Percentiles rank a stretch among this genome's conserved stretches.
These are phyloP conservation scores for Pseudomicrostroma phylloplanum DNA, from an alignment of 1,284 basidiomycete species.

Conservation along the genomic window DNA sequence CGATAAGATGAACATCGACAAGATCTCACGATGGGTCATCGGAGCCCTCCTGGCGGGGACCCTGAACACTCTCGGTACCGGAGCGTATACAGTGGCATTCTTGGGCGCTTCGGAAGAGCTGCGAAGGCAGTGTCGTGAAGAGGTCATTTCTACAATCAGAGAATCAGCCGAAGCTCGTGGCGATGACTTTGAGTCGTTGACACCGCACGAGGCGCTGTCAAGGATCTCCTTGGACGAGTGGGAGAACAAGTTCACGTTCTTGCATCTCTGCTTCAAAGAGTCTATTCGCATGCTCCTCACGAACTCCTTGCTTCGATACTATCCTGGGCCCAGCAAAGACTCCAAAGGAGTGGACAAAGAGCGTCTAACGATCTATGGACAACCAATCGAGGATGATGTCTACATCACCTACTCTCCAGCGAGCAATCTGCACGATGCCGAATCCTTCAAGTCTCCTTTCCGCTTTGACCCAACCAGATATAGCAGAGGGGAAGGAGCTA, in stretches of 20 bases:
- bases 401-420: constrained; percentile 18
- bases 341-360: constrained; percentile 8
- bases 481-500: constrained; percentile 15
- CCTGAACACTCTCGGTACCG: constrained; percentile 19
- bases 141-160: constrained; percentile 9
- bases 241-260: constrained; percentile 14
- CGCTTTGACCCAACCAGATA: constrained; percentile 16
- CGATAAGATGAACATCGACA: constrained; percentile 1
- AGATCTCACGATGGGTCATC: constrained; percentile 16
- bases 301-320: constrained; percentile 19
- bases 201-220: constrained; percentile 11
- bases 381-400: constrained; percentile 15
- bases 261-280: constrained; percentile 20
- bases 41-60: constrained; percentile 18
- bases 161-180: constrained; percentile 9
- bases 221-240: constrained; percentile 16
- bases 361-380: constrained; percentile 13
- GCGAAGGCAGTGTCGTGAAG: constrained; percentile 2
- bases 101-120: constrained; percentile 13
- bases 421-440: constrained; percentile 18
- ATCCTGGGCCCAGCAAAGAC: constrained; percentile 16
- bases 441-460: constrained; percentile 12
- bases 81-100: constrained; percentile 17
- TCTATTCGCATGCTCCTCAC: constrained; percentile 18
- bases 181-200: constrained; percentile 15